Conservation (phyloP, 306 rosid genomes). For the Trifolium subterraneum region DNA sequence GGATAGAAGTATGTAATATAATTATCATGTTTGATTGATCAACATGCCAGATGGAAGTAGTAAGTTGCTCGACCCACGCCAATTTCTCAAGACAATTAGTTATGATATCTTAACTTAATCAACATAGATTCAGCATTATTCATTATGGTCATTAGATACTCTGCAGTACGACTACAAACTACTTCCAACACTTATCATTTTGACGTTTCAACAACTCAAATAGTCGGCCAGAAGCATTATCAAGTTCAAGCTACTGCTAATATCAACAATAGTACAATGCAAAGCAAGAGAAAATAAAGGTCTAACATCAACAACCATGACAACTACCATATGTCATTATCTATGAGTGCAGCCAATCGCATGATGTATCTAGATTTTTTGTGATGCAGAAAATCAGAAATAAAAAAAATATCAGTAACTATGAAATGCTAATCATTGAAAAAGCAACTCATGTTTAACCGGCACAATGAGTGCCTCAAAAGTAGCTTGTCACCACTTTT, state of each 20-base stretch:
- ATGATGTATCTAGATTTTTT: constrained; percentile 13
- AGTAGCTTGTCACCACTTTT: background rate
- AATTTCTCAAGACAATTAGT: constrained; percentile 29
- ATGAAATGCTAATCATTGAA: constrained; percentile 3
- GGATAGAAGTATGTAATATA: constrained; percentile 10
- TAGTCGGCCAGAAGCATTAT: constrained; percentile 12
- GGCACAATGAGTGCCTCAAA: constrained; percentile 25
- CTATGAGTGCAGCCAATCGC: constrained; percentile 8
- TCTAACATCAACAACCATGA: constrained; percentile 4
- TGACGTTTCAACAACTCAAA: constrained; percentile 19
- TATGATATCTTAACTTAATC: constrained; percentile 15
- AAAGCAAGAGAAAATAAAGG: constrained; percentile 4
- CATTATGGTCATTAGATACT: constrained; percentile 24
- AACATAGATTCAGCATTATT: constrained; percentile 17
- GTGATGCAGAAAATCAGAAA: constrained; percentile 21
- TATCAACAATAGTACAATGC: constrained; percentile 17
- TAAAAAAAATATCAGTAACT: constrained; percentile 8
- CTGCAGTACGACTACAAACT: background rate
- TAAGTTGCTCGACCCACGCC: constrained; percentile 11
- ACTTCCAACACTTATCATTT: background rate
- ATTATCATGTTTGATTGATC: constrained; percentile 30
- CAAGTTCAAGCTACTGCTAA: constrained; percentile 16
- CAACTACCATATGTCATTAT: background rate
- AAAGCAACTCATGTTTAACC: constrained; percentile 2
- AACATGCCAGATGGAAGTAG: constrained; percentile 23